Evolutionary conservation across 768 basidiomycete species (phyloP).

Genomic region (Hirschioporus abietinus): DNA sequence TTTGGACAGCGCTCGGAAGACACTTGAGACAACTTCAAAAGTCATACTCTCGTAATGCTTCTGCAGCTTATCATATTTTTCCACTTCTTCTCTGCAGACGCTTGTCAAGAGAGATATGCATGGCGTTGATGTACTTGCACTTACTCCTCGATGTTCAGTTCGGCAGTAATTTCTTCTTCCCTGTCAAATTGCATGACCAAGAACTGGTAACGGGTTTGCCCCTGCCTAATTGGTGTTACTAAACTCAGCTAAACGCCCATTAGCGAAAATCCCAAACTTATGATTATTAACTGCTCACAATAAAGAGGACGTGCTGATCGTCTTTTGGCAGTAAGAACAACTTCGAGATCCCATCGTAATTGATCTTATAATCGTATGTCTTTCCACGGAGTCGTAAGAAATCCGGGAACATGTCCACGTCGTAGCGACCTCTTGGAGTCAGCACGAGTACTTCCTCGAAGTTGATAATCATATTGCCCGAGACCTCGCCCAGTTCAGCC

Average conservation of each 20-base stretch:
- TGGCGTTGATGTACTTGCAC: constrained; percentile 23
- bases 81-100: constrained; percentile 60
- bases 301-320: constrained; percentile 91
- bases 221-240: constrained; percentile 92
- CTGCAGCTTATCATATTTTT: constrained; percentile 77
- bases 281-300: constrained; percentile 48
- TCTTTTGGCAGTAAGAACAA: constrained; percentile 96
- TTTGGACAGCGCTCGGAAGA: constrained; percentile 85
- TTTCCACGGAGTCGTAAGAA: constrained; percentile 95
- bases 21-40: constrained; percentile 89
- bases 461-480: constrained; percentile 87
- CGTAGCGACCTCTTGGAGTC: constrained; percentile 94
- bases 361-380: constrained; percentile 98
- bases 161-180: constrained; percentile 95
- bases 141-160: constrained; percentile 88
- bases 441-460: constrained; percentile 94
- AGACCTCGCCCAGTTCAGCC: constrained; percentile 88
- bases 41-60: constrained; percentile 94
- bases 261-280: constrained; percentile 3
- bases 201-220: constrained; percentile 96
- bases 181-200: constrained; percentile 97
- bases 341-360: constrained; percentile 80
- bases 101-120: constrained; percentile 7
- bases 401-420: constrained; percentile 96
- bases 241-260: constrained; percentile 65